Evolutionary conservation across 352 stramenopile genomes (phyloP), one percentile per base, ranked within the genome.

Genomic region (Sclerospora graminicola): DNA sequence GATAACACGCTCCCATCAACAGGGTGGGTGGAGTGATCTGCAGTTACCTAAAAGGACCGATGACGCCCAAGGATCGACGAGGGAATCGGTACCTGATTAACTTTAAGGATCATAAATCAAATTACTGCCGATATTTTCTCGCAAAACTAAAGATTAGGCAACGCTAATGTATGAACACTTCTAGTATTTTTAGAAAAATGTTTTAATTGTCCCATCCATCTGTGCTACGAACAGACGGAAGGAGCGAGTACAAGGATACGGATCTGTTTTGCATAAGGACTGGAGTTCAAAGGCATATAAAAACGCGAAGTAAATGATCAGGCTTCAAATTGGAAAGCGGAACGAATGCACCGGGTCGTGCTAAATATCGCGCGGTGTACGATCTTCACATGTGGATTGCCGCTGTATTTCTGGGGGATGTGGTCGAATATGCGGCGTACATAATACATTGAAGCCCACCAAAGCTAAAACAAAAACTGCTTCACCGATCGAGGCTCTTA

Each of bases 341-440:
- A 66, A 7, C 10, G 43, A 2, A 51, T 51, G 34, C 34, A 51
- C 8, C 11, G 16, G 13, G 38, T 19, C 1, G 26, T 63, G 0
- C 46, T 65, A 34, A 62, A 69, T 32, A 55, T 68, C 35, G 37
- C 51, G 0, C 26, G 60, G 5, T 60, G 51, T 21, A 61, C 63
- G 40, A 30, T 74, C 1, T 63, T 74, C 7, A 45, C 34, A 1
- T 61, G 45, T 9, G 43, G 51, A 0, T 15, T 70, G 0, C 45
- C 59, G 0, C 20, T 74, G 1, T 26, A 10, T 0, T 66, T 59
- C 23, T 66, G 52, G 47, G 43, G 47, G 45, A 67, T 9, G 55
- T 56, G 0, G 56, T 45, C 0, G 37, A 70, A 8, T 69, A 68
- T 13, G 53, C 46, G 0, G 41, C 35, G 0, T 68, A 69, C 34